Evolutionary conservation across 1,284 basidiomycete species (phyloP), one percentile per base, ranked within the genome.

Genomic region (Trametes polyzona): DNA sequence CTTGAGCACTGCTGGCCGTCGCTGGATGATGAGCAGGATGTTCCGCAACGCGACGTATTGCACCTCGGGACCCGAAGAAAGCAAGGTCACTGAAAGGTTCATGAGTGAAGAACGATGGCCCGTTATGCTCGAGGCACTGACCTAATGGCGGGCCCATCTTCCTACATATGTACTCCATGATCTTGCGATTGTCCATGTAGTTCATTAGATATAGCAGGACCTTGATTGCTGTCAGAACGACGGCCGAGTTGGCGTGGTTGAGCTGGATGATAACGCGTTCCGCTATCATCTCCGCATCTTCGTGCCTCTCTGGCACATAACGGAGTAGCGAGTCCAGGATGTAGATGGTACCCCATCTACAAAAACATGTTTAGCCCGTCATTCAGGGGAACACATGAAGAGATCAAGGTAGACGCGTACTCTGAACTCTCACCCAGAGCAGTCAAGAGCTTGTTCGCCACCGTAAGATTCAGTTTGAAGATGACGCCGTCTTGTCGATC

Each of bases 31-130:
- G 29, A 99, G 84, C 40, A 98, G 84, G 69, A 99, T 99, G 72
- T 99, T 99, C 53, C 97, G 85, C 26, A 99, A 78, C 0, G 96
- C 94, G 33, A 99, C 96, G 75, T 98, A 99, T 82, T 99, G 97
- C 1, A 99, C 95, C 73, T 99, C 96, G 2, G 96, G 95, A 7
- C 96, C 95, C 2, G 95, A 97, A 0, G 96, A 97, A 27, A 99
- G 82, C 29, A 98, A 77, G 0, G 96, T 94, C 17, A 98, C 96
- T 96, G 69, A 47, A 43, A 51, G 33, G 57, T 32, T 14, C 17
- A 30, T 48, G 30, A 49, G 37, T 35, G 14, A 16, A 14, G 23
- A 27, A 49, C 33, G 4, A 3, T 32, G 19, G 36, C 27, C 9
- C 11, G 24, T 8, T 16, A 27, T 11, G 48, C 7, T 3, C 14